Base-by-base conservation (phyloP, 305 asterid genomes). In the Ajuga reptans region DNA sequence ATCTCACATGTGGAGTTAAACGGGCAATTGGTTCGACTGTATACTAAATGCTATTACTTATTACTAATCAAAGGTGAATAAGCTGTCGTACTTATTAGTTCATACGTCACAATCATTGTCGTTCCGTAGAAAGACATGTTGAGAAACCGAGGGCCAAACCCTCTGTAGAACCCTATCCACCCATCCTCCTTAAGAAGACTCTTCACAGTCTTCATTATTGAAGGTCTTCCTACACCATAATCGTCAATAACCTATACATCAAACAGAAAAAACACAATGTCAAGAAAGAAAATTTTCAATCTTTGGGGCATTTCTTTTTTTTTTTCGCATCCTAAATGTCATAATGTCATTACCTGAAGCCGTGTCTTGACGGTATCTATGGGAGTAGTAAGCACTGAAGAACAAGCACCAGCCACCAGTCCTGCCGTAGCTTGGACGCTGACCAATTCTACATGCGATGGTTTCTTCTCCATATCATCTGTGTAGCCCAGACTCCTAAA, bases 51-150 rank as follows among this genome's bases (percentile, higher is more conserved):
- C 36, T 31, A 5, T 31, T 9, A 41, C n/a, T 56, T 24, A 6
- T 55, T 42, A 57, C 6, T 50, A 37, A 18, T 47, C 24, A 9
- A 64, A 57, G 36, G 31, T 27, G 39, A 56, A 47, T 42, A 41
- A 36, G 64, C 5, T 3, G 27, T 42, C 90, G 5, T 85, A 87
- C 96, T 92, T 77, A 92, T 89, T n/a, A 92, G 82, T 77, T 86
- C 98, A 50, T 92, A 89, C 6, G 96, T 92, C 63, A 92, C 96
- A 2, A 92, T 88, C 98, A 92, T 92, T 21, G 98, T 83, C n/a
- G 92, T 85, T 74, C 98, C 98, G 51, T 86, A 92, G 72, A 88
- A 79, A 49, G 98, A 89, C 95, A 92, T 88, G 81, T 88, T 92
- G 15, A 92, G 73, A 73, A 89, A 92, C 52, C 95, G 91, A 45